Percentiles rank a stretch among this genome's conserved stretches.
Evolutionary conservation across 148 eudicot genomes (phyloP).

Genomic region (Rhododendron henanense): DNA sequence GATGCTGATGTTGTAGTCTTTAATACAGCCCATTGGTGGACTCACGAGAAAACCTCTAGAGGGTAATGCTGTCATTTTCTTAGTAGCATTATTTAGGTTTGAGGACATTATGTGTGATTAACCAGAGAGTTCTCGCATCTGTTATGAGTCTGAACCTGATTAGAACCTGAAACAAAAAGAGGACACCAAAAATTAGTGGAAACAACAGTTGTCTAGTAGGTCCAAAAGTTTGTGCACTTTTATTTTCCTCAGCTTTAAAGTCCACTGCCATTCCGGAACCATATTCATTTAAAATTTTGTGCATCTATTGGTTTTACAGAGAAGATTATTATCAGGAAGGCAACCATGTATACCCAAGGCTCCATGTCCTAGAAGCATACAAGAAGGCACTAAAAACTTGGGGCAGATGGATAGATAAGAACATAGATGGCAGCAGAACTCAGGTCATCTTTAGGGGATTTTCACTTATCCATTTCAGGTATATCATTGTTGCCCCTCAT

Average conservation of each 20-base stretch:
- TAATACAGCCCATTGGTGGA: slow-evolving; percentile 99
- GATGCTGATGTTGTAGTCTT: slow-evolving; percentile 83
- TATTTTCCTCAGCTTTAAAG: background rate
- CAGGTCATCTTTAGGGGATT: slow-evolving; percentile 85
- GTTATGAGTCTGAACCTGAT: background rate
- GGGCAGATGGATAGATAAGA: slow-evolving; percentile 77
- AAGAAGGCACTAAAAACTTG: slow-evolving; percentile 79
- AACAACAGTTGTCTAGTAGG: background rate
- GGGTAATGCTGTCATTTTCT: slow-evolving; percentile 42
- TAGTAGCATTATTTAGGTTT: background rate
- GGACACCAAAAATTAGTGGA: background rate
- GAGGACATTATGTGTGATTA: no score
- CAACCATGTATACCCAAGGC: slow-evolving; percentile 54
- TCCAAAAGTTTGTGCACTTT: background rate
- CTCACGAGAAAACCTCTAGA: slow-evolving; percentile 84
- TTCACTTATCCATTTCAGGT: slow-evolving; percentile 87
- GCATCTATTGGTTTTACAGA: slow-evolving; percentile 32
- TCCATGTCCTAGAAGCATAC: slow-evolving; percentile 71
- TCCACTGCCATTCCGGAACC: background rate
- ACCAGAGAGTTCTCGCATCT: background rate
- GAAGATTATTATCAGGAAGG: slow-evolving; percentile 95
- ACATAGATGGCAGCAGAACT: slow-evolving; percentile 56
- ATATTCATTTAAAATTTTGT: background rate
- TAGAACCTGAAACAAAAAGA: background rate
- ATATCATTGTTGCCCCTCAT: background rate